Base-by-base conservation (phyloP, 225 moss, liverwort and hornwort species). In the Rhytidiadelphus loreus region DNA sequence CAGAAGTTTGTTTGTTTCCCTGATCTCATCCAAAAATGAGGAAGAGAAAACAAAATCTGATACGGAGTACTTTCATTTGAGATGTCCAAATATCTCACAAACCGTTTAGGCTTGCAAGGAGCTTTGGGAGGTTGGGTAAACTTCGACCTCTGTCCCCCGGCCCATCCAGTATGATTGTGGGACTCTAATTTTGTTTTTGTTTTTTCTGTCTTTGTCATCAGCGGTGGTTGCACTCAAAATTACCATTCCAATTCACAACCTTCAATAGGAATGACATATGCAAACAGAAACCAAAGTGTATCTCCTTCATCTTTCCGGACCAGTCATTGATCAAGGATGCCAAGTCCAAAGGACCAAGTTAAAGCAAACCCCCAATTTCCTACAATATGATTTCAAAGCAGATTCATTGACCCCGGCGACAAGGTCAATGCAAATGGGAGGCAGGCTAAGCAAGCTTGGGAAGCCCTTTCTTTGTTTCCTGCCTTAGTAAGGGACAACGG, bases 391-490 rank as follows among this genome's bases (percentile, higher is more conserved):
- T 53, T 44, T 72, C 17, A 28, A 32, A 80, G 68, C 61, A 16
- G 61, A 57, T 72, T 57, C 88, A 86, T 86, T 78, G 91, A 91
- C 88, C 72, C 56, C 20, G 2, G 52, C 4, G 65, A 91, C 89
- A 72, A 91, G 86, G 89, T 91, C 91, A 91, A 89, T 79, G 88
- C 88, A 25, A 14, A 17, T 43, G 82, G 59, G 82, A 74, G 61
- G 71, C 60, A 50, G 35, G 33, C 20, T 61, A 29, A 55, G 69
- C 70, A 87, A 55, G 77, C 9, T 50, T n/a, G 66, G 2, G 21
- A 52, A 81, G 14, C 82, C 59, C 33, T 82, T 68, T 41, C n/a
- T 29, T 60, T 20, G 15, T 37, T 53, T 53, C 53, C 22, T 53
- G 33, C 52, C 13, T 75, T 48, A 24, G 14, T 39, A 37, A 22